Conservation (phyloP, 305 asterid species). For the Petunia hybrid region DNA sequence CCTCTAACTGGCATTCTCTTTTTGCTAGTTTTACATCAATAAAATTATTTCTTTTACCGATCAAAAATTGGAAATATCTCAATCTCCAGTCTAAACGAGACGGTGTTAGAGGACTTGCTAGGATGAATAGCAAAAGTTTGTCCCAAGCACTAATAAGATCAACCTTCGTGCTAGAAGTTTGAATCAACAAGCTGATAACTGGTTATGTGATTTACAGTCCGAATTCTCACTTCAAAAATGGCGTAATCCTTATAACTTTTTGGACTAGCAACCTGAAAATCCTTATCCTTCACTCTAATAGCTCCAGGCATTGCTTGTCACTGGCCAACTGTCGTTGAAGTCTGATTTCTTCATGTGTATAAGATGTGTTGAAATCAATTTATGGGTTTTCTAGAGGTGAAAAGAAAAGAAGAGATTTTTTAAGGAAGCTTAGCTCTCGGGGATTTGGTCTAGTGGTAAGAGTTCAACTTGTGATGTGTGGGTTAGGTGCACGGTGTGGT, state of each 20-base stretch:
- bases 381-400: conserved; percentile 18
- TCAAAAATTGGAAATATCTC: not conserved
- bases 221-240: not conserved
- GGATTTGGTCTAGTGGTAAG: too few species aligned
- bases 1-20: too few species aligned
- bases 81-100: conserved; percentile 6
- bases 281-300: not conserved
- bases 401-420: conserved; percentile 6
- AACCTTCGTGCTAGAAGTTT: not conserved
- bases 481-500: too few species aligned
- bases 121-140: not conserved
- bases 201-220: not conserved
- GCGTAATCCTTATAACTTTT: not conserved
- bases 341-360: not conserved
- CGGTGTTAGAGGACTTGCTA: too few species aligned
- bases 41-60: too few species aligned
- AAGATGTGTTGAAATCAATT: not conserved
- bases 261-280: not conserved
- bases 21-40: too few species aligned
- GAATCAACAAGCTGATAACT: conserved; percentile 7
- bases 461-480: too few species aligned
- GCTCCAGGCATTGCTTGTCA: not conserved
- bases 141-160: not conserved
- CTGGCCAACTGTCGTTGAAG: not conserved
- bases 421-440: not conserved